Evolutionary conservation across 2,329 filamentous ascomycete species (phyloP).

Genomic region (Fusarium brachygibbosum): DNA sequence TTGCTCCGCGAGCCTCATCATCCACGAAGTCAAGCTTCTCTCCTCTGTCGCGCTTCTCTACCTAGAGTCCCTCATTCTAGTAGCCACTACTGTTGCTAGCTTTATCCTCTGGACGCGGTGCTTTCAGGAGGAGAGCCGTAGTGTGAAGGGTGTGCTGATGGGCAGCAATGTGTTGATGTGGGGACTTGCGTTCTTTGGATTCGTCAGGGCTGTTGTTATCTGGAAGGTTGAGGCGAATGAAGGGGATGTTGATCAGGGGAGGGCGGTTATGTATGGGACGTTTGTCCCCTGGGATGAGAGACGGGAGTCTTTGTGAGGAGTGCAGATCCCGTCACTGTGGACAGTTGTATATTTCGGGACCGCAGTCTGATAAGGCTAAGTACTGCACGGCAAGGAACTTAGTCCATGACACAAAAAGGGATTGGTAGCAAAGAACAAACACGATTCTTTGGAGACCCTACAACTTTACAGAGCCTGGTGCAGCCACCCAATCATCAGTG

Average conservation of each 20-base stretch:
- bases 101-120: slow-evolving; percentile 43
- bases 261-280: slow-evolving; percentile 39
- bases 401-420: no score
- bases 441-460: no score
- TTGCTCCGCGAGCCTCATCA: slow-evolving; percentile 43
- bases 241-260: slow-evolving; percentile 14
- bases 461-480: no score
- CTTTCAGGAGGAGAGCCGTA: slow-evolving; percentile 41
- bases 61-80: slow-evolving; percentile 48
- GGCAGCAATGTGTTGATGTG: slow-evolving; percentile 49
- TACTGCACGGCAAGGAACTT: neutral
- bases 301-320: slow-evolving; percentile 19
- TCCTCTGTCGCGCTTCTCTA: slow-evolving; percentile 48
- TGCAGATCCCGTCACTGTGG: neutral
- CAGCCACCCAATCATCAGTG: no score
- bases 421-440: no score
- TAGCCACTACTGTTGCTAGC: slow-evolving; percentile 38
- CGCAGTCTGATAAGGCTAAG: neutral
- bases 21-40: slow-evolving; percentile 48
- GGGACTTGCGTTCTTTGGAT: slow-evolving; percentile 49
- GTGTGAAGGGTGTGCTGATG: slow-evolving; percentile 47
- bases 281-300: slow-evolving; percentile 38
- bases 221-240: slow-evolving; percentile 45
- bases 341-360: neutral
- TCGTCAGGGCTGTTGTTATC: slow-evolving; percentile 48